These are phyloP conservation scores for Fusarium staphyleae DNA, from an alignment of 2,329 filamentous ascomycete genomes.

Conservation along the genomic window DNA sequence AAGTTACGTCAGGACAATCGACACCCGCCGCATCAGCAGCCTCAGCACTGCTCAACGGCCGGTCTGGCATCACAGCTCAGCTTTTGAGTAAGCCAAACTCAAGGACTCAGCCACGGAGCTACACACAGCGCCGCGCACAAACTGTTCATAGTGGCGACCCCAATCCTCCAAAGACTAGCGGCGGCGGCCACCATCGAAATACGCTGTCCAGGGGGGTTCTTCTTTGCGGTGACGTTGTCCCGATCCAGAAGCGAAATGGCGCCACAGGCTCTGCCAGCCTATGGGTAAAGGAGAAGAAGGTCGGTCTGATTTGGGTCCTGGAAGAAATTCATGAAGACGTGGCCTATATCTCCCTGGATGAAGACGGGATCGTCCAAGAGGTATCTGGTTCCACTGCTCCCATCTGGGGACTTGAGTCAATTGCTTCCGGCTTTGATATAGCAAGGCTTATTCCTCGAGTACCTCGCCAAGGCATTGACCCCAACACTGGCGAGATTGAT, in stretches of 20 bases:
- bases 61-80: slow-evolving; percentile 81
- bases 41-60: slow-evolving; percentile 70
- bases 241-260: slow-evolving; percentile 95
- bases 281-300: slow-evolving; percentile 97
- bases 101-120: slow-evolving; percentile 61
- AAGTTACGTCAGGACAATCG: slow-evolving; percentile 46
- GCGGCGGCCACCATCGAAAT: slow-evolving; percentile 68
- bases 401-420: slow-evolving; percentile 81
- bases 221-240: slow-evolving; percentile 96
- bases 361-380: slow-evolving; percentile 75
- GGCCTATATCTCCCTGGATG: slow-evolving; percentile 77
- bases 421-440: slow-evolving; percentile 75
- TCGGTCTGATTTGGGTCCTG: slow-evolving; percentile 94
- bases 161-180: slow-evolving; percentile 61
- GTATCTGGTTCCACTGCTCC: slow-evolving; percentile 78
- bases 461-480: slow-evolving; percentile 76
- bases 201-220: slow-evolving; percentile 87
- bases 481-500: slow-evolving; percentile 75
- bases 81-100: slow-evolving; percentile 83
- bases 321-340: slow-evolving; percentile 98
- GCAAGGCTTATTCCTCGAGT: slow-evolving; percentile 81
- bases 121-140: slow-evolving; percentile 65
- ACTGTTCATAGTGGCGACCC: slow-evolving; percentile 66
- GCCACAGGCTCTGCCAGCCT: slow-evolving; percentile 90
- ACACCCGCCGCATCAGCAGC: slow-evolving; percentile 52